phyloP scores from a whole-genome alignment of 2,329 filamentous ascomycete genomes.

The Chaetomium strumarium region DNA sequence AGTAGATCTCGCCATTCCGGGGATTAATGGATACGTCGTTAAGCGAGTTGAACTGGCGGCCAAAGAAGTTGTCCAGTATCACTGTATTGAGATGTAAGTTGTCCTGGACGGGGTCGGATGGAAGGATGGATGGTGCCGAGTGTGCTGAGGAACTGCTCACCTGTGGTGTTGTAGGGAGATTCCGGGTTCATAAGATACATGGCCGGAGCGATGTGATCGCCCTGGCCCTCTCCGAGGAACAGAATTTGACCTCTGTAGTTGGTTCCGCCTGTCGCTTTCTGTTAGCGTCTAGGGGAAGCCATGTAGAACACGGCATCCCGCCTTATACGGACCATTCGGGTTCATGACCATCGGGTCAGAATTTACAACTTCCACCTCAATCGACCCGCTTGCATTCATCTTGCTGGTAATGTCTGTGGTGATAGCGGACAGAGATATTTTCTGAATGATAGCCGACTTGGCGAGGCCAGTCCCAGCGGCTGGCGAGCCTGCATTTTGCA shows the following conservation, averaged over 20 bases:
- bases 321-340: conserved; percentile 39
- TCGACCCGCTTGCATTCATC: conserved; percentile 35
- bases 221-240: conserved; percentile 46
- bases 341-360: conserved; percentile 42
- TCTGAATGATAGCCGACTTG: conserved; percentile 46
- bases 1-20: conserved; percentile 53
- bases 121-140: not conserved
- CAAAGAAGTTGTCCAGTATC: conserved; percentile 54
- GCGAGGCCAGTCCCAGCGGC: conserved; percentile 45
- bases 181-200: conserved; percentile 39
- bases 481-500: conserved; percentile 43
- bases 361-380: conserved; percentile 38
- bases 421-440: conserved; percentile 42
- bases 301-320: too few species aligned
- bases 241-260: conserved; percentile 46
- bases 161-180: conserved; percentile 45
- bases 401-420: conserved; percentile 32
- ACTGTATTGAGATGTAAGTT: conserved; percentile 26
- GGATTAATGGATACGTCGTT: conserved; percentile 53
- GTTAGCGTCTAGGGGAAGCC: not conserved
- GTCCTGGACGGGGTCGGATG: too few species aligned
- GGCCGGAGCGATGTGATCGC: conserved; percentile 35
- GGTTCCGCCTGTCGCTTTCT: conserved; percentile 36
- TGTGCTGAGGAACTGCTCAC: conserved; percentile 27
- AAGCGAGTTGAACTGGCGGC: conserved; percentile 53